Base-by-base conservation (phyloP, 768 basidiomycete genomes). In the Kwoniella shandongensis region DNA sequence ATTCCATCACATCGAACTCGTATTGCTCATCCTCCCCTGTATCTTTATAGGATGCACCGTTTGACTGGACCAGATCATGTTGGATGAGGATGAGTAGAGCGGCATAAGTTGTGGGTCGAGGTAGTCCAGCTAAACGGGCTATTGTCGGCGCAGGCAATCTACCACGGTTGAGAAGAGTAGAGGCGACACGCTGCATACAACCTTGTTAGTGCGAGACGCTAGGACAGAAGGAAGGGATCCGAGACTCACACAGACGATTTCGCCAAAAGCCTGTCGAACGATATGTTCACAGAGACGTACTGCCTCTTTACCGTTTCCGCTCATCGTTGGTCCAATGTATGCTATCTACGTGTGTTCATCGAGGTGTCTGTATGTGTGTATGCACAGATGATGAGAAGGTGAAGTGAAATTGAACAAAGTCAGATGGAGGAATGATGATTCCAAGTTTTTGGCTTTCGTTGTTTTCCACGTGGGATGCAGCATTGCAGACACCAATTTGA, bases 31-130 rank as follows among this genome's bases (percentile, higher is more conserved):
- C 71, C 10, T 62, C 59, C 29, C 59, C 57, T 11, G 55, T 58
- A 61, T 87, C 88, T 4, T 83, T 84, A 39, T 85, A 86, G n/a
- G 85, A 84, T 8, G 85, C 85, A 4, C 81, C 81, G 36, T 82
- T 82, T 8, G 86, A 83, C 70, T 91, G 89, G 88, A 93, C 80
- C 41, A 96, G 77, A 76, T 96, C 92, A 73, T 97, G 93, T 72
- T 97, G 93, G 17, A 93, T 81, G 51, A 97, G 82, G 42, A 87
- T 83, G 42, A 96, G 79, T 18, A 93, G 78, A 18, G 84, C 81
- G 25, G 85, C 85, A 51, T 87, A 84, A 13, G 86, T 82, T 1
- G 81, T 84, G 23, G 86, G 84, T 10, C 85, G 82, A 66, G 84
- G 87, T 25, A 90, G 76, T 26, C 79, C 80, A 1, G 90, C 84